Base-by-base conservation (phyloP, 148 eudicot genomes). In the Amaranthus hypochondriacus region DNA sequence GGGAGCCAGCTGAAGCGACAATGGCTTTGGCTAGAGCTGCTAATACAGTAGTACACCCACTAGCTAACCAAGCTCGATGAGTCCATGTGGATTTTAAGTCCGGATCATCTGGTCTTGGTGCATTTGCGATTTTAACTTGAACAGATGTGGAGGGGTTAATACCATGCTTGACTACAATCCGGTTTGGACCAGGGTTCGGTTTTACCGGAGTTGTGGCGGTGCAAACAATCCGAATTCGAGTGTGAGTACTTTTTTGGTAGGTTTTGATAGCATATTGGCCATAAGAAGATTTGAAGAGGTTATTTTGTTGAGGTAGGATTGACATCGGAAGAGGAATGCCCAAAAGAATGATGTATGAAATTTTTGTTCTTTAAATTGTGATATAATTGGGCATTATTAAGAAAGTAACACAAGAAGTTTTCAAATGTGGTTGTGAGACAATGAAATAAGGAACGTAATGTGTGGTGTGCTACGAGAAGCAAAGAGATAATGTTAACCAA, bases 31-130 rank as follows among this genome's bases (percentile, higher is more conserved):
- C 89, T 46, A 94, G 84, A 4, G 97, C 81, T 21, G 84, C 18
- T 3, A 85, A 73, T 59, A 94, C 79, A 12, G 91, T 86, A 54
- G 96, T 77, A 85, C 91, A 89, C 48, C 98, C 98, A 21, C 85
- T 71, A 5, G 89, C 81, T 10, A 88, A 60, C 98, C 98, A 95
- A 0, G 86, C 88, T 0, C 93, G 91, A 15, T 95, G 97, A 1
- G 89, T 21, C 93, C 93, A 88, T 2, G 92, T 87, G 2, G 98
- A 90, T 62, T 75, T 76, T 64, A 88, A 47, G 63, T 69, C 68
- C 13, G 90, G 96, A 78, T 91, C 96, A 73, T 84, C 72, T 0
- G 77, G 83, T 14, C 72, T 53, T 7, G 85, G 83, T 8, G 69
- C 43, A 47, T 56, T 46, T n/a, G 76, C 39, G 46, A 53, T 56